Evolutionary conservation across 1,139 yeast genomes (phyloP).

Genomic region (Sugiyamaella paludigena): DNA sequence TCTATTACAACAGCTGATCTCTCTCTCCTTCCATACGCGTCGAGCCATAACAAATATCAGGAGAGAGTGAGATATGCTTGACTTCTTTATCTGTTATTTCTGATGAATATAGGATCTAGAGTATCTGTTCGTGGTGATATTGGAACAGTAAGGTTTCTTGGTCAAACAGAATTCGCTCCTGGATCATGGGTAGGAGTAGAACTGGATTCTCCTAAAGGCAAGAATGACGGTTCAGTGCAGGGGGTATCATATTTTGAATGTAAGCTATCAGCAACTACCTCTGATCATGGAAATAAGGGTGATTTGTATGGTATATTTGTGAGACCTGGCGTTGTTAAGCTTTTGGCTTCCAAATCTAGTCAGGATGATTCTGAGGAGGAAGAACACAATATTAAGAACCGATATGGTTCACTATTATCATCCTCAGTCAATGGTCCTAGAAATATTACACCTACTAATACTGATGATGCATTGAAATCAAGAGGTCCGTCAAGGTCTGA

Average conservation of each 20-base stretch:
- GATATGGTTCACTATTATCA: too few species aligned
- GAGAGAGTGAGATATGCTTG: too few species aligned
- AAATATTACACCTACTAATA: too few species aligned
- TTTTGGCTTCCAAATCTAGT: background rate
- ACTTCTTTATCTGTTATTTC: too few species aligned
- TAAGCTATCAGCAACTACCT: conserved; percentile 17
- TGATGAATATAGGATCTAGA: conserved; percentile 4
- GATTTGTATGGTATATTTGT: conserved; percentile 50
- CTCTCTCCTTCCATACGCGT: too few species aligned
- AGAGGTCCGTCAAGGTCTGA: too few species aligned
- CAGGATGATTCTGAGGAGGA: background rate
- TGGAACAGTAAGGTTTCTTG: conserved; percentile 40
- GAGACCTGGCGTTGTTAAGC: conserved; percentile 26
- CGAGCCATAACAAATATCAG: too few species aligned
- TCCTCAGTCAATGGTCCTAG: too few species aligned
- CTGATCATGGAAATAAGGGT: background rate
- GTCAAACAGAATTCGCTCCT: conserved; percentile 50
- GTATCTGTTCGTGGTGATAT: conserved; percentile 8
- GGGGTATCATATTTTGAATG: conserved; percentile 64
- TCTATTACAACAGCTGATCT: too few species aligned
- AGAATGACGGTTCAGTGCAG: conserved; percentile 73
- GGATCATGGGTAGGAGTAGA: conserved; percentile 81
- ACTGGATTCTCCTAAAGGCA: conserved; percentile 60
- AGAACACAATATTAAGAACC: too few species aligned
- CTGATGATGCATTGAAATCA: too few species aligned